phyloP scores from a whole-genome alignment of 768 basidiomycete species.

The Cystobasidiopsis lactophilus region DNA sequence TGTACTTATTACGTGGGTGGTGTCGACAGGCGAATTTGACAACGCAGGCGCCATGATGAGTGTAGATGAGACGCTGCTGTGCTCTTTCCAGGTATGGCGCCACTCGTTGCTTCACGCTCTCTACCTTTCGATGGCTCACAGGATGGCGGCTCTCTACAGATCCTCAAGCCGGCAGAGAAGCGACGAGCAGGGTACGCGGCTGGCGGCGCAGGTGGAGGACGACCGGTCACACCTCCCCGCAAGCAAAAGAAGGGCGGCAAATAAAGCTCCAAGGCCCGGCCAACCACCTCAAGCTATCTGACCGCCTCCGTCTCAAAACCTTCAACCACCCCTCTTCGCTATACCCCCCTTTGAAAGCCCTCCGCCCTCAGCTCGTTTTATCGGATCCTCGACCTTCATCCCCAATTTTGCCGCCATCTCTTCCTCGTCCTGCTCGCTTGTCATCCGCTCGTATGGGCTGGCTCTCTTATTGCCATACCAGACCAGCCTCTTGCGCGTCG shows the following conservation, averaged over 20 bases:
- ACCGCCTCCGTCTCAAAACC: no score
- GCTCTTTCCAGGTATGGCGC: conserved; percentile 75
- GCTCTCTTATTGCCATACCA: no score
- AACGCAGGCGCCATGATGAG: conserved; percentile 99
- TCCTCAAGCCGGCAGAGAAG: conserved; percentile 95
- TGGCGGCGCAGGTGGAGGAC: background rate
- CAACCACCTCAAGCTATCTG: no score
- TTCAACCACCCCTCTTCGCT: no score
- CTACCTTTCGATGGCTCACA: background rate
- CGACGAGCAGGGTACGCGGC: background rate
- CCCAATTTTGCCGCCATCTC: no score
- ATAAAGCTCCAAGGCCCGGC: background rate
- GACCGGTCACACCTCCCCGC: background rate
- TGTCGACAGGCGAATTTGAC: conserved; percentile 94
- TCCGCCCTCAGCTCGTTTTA: no score
- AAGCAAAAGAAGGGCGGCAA: background rate
- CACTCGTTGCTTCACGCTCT: background rate
- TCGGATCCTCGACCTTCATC: no score
- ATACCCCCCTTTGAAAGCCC: no score
- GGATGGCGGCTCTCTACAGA: conserved; percentile 31
- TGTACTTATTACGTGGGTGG: no score
- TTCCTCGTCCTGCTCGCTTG: no score
- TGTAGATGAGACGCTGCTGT: conserved; percentile 86
- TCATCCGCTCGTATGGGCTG: no score
- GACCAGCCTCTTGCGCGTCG: no score